Evolutionary conservation across 495 filamentous ascomycete species (phyloP).

Genomic region (Darksidea phi): DNA sequence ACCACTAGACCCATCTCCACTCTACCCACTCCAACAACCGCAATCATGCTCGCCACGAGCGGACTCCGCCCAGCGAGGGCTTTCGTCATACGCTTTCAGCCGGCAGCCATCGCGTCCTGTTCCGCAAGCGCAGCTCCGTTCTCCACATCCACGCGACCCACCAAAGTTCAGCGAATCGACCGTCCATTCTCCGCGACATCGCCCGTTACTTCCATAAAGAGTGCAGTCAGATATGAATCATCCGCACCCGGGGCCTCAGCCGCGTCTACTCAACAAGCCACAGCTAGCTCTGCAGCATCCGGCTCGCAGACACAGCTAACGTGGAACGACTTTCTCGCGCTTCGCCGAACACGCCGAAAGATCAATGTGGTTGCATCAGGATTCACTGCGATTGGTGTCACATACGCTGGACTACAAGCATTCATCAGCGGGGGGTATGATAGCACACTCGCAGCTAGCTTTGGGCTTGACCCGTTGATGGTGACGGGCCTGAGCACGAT

Average conservation of each 20-base stretch:
- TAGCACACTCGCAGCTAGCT: conserved; percentile 60
- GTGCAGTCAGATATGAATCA: neutral
- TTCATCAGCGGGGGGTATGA: conserved; percentile 68
- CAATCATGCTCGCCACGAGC: conserved; percentile 26
- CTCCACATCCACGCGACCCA: conserved; percentile 23
- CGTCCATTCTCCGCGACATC: conserved; percentile 3
- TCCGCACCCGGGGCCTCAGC: conserved; percentile 46
- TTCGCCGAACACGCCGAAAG: conserved; percentile 78
- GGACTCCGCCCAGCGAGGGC: conserved; percentile 22
- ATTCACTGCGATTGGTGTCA: conserved; percentile 57
- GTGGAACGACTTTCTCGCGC: conserved; percentile 92
- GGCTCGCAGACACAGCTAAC: conserved; percentile 51
- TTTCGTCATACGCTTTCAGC: conserved; percentile 21
- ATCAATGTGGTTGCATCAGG: conserved; percentile 77
- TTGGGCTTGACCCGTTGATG: conserved; percentile 82
- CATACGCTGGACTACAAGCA: conserved; percentile 59
- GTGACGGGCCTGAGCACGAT: conserved; percentile 74
- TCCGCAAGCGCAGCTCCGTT: conserved; percentile 11
- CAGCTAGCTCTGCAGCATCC: conserved; percentile 5
- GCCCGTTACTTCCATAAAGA: neutral
- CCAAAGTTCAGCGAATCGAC: conserved; percentile 19
- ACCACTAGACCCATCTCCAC: conserved; percentile 19
- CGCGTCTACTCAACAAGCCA: conserved; percentile 9
- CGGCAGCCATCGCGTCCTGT: conserved; percentile 20
- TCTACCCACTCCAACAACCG: neutral